Evolutionary conservation across 176 grass and related monocot species (phyloP).

Genomic region (Oryza officinalis): DNA sequence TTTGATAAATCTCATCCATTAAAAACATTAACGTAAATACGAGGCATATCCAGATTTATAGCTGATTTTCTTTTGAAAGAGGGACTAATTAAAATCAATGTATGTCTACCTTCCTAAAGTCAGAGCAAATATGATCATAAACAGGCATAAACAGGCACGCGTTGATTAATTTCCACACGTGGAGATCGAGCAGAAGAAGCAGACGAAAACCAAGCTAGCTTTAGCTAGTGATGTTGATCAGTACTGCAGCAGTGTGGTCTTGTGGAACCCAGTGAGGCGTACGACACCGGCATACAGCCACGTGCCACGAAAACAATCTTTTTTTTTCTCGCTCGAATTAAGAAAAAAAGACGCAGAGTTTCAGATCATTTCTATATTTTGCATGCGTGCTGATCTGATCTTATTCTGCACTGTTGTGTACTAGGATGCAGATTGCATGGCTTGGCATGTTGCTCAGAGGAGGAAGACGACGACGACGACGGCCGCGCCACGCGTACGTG

Average conservation of each 20-base stretch:
- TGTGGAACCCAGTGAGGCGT: background rate
- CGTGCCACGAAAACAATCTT: background rate
- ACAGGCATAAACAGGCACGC: background rate
- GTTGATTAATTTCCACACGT: background rate
- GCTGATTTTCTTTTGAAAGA: too few species aligned
- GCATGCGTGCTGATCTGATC: background rate
- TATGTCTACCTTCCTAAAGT: too few species aligned
- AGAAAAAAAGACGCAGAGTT: background rate
- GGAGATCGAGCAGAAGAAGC: background rate
- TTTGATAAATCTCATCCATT: too few species aligned
- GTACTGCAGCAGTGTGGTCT: background rate
- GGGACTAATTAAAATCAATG: too few species aligned
- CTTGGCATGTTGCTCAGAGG: conserved; percentile 1
- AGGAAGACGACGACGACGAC: conserved; percentile 33
- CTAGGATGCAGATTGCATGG: conserved; percentile 1
- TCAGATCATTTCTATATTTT: background rate
- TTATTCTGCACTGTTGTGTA: background rate
- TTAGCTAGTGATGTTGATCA: background rate
- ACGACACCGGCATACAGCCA: background rate
- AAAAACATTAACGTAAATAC: too few species aligned
- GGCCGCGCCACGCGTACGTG: background rate
- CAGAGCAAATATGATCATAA: too few species aligned
- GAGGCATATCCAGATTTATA: too few species aligned
- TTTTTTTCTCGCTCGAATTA: background rate
- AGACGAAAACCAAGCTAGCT: background rate